phyloP scores from a whole-genome alignment of 2,329 filamentous ascomycete species.

The Sarocladium kiliense region DNA sequence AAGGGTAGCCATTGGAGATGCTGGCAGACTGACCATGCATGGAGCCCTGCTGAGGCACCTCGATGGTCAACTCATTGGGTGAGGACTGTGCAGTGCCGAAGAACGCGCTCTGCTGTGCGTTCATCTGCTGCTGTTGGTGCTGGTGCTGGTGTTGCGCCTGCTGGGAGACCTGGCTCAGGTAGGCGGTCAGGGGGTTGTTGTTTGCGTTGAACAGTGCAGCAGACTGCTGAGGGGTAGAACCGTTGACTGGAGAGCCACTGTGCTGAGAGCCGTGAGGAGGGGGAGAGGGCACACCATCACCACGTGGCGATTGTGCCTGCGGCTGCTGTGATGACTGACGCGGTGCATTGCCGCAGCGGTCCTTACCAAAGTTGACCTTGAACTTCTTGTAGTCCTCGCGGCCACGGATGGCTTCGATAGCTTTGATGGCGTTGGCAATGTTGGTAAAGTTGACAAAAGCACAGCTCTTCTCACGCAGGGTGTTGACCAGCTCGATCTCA shows the following conservation, averaged over 20 bases:
- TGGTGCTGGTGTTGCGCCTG: conserved; percentile 70
- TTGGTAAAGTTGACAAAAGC: conserved; percentile 99
- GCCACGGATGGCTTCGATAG: conserved; percentile 90
- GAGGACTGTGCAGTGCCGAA: conserved; percentile 68
- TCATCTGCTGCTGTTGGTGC: conserved; percentile 66
- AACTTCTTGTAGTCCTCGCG: conserved; percentile 97
- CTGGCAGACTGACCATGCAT: conserved; percentile 59
- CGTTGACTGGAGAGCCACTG: conserved; percentile 50
- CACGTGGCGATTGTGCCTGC: conserved; percentile 61
- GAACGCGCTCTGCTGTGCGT: conserved; percentile 72
- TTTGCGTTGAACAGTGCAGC: conserved; percentile 73
- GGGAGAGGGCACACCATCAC: conserved; percentile 54
- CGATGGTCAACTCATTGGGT: conserved; percentile 50
- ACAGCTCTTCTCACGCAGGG: conserved; percentile 96
- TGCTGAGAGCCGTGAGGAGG: conserved; percentile 56
- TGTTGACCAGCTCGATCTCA: conserved; percentile 96
- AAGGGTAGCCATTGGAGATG: conserved; percentile 59
- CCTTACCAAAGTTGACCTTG: conserved; percentile 99
- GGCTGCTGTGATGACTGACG: conserved; percentile 61
- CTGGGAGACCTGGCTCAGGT: conserved; percentile 76
- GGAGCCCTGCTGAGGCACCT: conserved; percentile 52
- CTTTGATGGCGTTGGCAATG: conserved; percentile 99
- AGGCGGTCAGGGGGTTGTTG: conserved; percentile 90
- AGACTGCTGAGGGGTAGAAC: conserved; percentile 57
- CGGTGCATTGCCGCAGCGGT: conserved; percentile 93